phyloP scores from a whole-genome alignment of 192 early-diverging fungal genomes.

The Geranomyces michiganensis region DNA sequence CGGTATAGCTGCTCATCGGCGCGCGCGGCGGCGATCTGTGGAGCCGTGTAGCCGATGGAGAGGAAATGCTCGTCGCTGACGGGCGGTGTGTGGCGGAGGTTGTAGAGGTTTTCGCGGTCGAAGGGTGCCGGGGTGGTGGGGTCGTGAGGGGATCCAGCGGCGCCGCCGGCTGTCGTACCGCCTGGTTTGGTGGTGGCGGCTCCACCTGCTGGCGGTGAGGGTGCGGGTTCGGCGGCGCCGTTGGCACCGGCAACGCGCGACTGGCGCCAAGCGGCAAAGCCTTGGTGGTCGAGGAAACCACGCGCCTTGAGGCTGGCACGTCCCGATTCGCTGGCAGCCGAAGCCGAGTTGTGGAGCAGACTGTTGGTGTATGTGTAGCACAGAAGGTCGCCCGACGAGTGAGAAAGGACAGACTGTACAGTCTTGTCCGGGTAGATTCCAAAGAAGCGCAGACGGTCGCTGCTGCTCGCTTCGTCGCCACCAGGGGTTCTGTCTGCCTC shows the following conservation, averaged over 20 bases:
- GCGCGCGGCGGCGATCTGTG: conserved; percentile 21
- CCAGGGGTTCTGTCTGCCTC: neutral
- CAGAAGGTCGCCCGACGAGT: conserved; percentile 13
- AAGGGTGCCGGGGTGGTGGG: too few species aligned
- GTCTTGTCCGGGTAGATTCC: conserved; percentile 27
- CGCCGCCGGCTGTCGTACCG: conserved; percentile 15
- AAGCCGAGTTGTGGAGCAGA: conserved; percentile 15
- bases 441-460: conserved; percentile 21
- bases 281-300: neutral
- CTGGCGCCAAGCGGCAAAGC: neutral
- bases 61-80: conserved; percentile 20
- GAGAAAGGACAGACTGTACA: conserved; percentile 23
- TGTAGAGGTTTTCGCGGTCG: conserved; percentile 31
- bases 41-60: conserved; percentile 20
- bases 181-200: neutral
- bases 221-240: neutral
- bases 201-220: neutral
- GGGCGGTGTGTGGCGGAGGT: conserved; percentile 20
- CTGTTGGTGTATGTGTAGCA: conserved; percentile 32
- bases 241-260: neutral
- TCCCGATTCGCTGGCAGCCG: neutral
- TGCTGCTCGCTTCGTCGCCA: neutral
- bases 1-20: conserved; percentile 8
- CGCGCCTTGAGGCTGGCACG: neutral
- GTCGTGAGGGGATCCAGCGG: conserved; percentile 28